Evolutionary conservation across 148 eudicot species (phyloP).

Genomic region (Rheum nobile): DNA sequence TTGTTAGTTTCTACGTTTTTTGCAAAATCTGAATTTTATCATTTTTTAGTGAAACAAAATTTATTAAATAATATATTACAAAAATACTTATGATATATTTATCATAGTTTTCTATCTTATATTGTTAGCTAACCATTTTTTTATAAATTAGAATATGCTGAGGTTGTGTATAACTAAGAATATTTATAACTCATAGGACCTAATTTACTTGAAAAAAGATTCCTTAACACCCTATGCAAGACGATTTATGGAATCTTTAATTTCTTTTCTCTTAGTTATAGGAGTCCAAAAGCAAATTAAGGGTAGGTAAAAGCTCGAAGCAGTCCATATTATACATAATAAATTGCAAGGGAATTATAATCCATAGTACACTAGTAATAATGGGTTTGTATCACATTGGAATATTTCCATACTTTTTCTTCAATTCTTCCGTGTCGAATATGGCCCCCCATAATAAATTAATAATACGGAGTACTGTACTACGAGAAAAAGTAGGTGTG

Average conservation of each 20-base stretch:
- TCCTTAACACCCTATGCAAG: background rate
- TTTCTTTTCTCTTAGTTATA: slow-evolving; percentile 1
- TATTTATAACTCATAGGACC: too few species aligned
- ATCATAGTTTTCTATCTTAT: too few species aligned
- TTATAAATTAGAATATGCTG: too few species aligned
- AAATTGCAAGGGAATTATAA: background rate
- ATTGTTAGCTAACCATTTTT: too few species aligned
- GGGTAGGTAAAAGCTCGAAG: slow-evolving; percentile 17
- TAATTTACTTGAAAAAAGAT: too few species aligned
- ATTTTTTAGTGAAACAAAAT: too few species aligned
- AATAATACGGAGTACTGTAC: background rate
- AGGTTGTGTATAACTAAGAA: too few species aligned
- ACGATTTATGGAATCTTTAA: background rate
- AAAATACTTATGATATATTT: too few species aligned
- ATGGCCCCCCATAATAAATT: background rate
- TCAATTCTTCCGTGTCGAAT: background rate
- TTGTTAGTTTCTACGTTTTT: too few species aligned
- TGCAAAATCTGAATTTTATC: too few species aligned
- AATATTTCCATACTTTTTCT: background rate
- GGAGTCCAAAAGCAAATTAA: slow-evolving; percentile 11
- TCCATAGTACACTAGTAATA: background rate
- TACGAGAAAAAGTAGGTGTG: background rate
- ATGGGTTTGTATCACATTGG: background rate
- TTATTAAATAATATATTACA: too few species aligned
- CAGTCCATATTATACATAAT: slow-evolving; percentile 18